Percentiles rank a stretch among this genome's conserved stretches.
phyloP scores from a whole-genome alignment of 257 asterid species.

The Thymus quinquecostatus region DNA sequence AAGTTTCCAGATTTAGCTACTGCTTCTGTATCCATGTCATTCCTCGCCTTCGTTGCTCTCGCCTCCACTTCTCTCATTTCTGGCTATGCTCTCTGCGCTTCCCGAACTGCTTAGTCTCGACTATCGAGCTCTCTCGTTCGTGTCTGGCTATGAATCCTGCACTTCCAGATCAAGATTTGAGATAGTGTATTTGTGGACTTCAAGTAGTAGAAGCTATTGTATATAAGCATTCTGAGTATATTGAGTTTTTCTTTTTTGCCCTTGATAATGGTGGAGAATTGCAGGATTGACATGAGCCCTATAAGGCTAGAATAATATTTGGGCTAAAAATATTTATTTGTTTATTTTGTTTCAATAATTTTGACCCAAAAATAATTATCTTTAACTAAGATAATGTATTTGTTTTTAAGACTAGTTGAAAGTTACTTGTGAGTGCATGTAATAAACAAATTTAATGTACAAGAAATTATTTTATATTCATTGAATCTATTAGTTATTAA shows the following conservation, averaged over 20 bases:
- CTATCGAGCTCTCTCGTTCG: background rate
- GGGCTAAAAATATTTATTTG: background rate
- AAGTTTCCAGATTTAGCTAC: conserved; percentile 83
- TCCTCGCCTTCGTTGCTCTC: conserved; percentile 75
- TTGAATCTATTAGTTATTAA: no score
- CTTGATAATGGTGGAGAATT: no score
- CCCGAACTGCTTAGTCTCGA: conserved; percentile 38
- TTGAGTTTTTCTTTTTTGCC: no score
- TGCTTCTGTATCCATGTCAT: conserved; percentile 71
- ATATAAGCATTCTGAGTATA: conserved; percentile 23
- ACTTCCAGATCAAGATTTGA: background rate
- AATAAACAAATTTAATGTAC: no score
- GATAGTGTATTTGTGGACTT: background rate
- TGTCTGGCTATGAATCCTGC: background rate
- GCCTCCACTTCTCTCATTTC: conserved; percentile 79
- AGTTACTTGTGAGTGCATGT: no score
- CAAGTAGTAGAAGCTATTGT: background rate
- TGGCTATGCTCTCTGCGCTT: conserved; percentile 71
- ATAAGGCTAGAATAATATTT: background rate
- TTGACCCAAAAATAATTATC: background rate
- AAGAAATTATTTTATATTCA: no score
- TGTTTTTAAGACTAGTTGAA: no score
- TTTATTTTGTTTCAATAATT: background rate
- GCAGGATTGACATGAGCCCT: no score
- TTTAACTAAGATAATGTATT: no score